Evolutionary conservation across 2,329 filamentous ascomycete species (phyloP), one percentile per base, ranked within the genome.

Genomic region (Myriosclerotinia curreyana): DNA sequence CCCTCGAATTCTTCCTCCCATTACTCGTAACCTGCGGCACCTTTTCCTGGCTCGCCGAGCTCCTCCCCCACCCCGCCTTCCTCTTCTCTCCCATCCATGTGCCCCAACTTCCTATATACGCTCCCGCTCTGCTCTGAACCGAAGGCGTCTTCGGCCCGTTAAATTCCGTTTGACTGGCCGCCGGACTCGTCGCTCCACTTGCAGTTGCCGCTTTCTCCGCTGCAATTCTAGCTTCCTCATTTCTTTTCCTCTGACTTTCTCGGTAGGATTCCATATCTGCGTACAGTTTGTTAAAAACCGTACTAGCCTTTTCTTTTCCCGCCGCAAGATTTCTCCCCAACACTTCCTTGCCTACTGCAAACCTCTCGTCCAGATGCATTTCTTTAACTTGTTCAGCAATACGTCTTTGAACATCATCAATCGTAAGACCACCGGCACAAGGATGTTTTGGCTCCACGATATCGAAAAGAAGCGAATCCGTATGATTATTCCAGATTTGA

Each of bases 371-470:
- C 2, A 98, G 83, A 74, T 98, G 93, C 56, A 98, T 83, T 66
- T 98, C 94, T 69, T 94, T 90, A 58, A 99, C 91, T 77, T 98
- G 95, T 75, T 96, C 90, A 44, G 92, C 87, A 42, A 99, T 83
- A 31, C 95, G 85, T 59, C 95, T 85, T 75, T 97, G 94, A 15
- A 99, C 89, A 75, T 99, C 95, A 70, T 98, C 95, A 67, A 99
- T 92, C 1, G 89, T 93, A 25, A 99, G 82, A 0, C 92, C 94
- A 34, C 95, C 95, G 0, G 93, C 93, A 75, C 91, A 97, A 4
- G 95, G 95, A 76, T 99, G 95, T 66, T 88, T 88, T 1, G 95
- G 95, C 73, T 96, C 92, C 17, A 96, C 90, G 68, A 99, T 91
- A 70, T 96, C 94, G 74, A 98, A 99, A 20, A 99, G 83, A 72